Conservation (phyloP, 2,329 filamentous ascomycete genomes). For the Metarhizium rileyi region DNA sequence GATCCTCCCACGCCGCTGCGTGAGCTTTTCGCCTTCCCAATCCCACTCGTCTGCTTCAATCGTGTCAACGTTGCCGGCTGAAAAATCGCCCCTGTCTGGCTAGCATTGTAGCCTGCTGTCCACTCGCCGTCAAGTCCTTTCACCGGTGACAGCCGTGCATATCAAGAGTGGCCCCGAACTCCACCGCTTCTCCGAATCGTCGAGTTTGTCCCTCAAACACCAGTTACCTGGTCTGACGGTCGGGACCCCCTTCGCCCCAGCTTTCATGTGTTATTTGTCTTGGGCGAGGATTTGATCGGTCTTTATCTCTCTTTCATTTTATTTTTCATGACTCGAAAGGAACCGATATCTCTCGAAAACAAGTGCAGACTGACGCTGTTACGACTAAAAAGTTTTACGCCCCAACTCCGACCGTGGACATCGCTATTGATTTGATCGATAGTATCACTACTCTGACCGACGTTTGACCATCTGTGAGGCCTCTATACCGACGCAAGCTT, state of each 20-base stretch:
- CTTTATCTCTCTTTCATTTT: no score
- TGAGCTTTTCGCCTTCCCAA: neutral
- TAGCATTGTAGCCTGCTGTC: neutral
- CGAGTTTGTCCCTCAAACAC: constrained; percentile 1
- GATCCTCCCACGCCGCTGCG: neutral
- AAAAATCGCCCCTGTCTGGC: neutral
- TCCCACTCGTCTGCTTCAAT: neutral
- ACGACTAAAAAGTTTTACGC: neutral
- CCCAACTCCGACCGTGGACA: neutral
- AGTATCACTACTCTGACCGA: neutral
- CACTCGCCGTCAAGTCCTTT: neutral
- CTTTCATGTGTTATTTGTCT: neutral
- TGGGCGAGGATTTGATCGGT: neutral
- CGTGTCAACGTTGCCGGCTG: neutral
- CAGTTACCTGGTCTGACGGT: neutral
- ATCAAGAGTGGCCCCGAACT: neutral
- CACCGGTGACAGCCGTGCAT: neutral
- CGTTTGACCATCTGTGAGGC: neutral
- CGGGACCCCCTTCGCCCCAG: neutral
- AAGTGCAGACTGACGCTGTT: neutral
- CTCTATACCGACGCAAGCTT: neutral
- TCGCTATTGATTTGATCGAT: neutral
- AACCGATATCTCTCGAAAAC: neutral
- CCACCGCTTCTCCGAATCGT: neutral
- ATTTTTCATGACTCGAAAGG: neutral